phyloP scores from a whole-genome alignment of 2,329 filamentous ascomycete genomes.

The Scorias spongiosa region DNA sequence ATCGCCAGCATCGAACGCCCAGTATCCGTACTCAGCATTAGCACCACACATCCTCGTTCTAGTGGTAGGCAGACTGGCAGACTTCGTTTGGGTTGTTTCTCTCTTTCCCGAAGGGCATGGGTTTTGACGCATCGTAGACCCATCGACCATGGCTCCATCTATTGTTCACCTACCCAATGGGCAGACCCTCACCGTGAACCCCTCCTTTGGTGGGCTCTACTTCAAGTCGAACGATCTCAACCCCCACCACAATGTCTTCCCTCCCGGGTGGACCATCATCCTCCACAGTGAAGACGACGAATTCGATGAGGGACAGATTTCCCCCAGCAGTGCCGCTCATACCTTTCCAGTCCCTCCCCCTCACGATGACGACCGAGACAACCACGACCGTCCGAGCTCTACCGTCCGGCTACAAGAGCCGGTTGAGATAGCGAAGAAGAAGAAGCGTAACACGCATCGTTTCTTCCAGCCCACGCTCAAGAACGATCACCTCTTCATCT shows the following conservation, averaged over 20 bases:
- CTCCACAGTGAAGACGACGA: slow-evolving; percentile 52
- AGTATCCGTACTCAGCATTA: no score
- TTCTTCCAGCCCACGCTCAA: slow-evolving; percentile 62
- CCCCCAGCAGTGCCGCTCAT: slow-evolving; percentile 5
- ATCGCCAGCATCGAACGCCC: no score
- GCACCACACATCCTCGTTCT: no score
- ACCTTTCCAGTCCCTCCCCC: slow-evolving; percentile 6
- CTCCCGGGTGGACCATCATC: slow-evolving; percentile 80
- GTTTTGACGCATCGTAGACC: background rate
- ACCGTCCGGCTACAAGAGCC: background rate
- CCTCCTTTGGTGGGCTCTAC: slow-evolving; percentile 80
- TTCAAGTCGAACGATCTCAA: slow-evolving; percentile 74
- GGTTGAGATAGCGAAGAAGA: slow-evolving; percentile 4
- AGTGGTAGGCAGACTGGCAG: no score
- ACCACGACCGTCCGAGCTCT: slow-evolving; percentile 14
- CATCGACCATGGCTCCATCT: slow-evolving; percentile 24
- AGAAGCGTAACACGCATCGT: slow-evolving; percentile 38
- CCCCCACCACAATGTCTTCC: slow-evolving; percentile 52
- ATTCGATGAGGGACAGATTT: slow-evolving; percentile 16
- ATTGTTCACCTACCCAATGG: slow-evolving; percentile 71
- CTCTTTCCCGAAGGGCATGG: background rate
- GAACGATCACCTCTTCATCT: slow-evolving; percentile 77
- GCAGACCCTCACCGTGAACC: slow-evolving; percentile 63
- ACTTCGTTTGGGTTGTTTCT: no score
- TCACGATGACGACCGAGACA: slow-evolving; percentile 9